Evolutionary conservation across 306 rosid species (phyloP).

Genomic region (Fragaria ananassa): DNA sequence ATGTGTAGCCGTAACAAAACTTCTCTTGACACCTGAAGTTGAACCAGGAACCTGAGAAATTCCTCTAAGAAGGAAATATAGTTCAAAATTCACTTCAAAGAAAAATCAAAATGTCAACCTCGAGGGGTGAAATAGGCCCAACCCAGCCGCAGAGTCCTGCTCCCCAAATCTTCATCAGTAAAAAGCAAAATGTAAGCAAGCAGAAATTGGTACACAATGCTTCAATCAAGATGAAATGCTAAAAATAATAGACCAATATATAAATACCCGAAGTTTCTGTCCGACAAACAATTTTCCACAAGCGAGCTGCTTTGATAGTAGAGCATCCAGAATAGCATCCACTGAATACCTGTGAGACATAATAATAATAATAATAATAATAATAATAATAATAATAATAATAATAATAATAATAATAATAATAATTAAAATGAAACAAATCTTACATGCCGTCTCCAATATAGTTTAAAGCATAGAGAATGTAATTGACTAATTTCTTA

Average conservation of each 20-base stretch:
- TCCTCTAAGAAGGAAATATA: slow-evolving; percentile 9
- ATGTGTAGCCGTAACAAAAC: slow-evolving; percentile 66
- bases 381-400: slow-evolving; percentile 7
- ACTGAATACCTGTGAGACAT: slow-evolving; percentile 68
- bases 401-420: neutral
- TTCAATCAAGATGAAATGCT: slow-evolving; percentile 15
- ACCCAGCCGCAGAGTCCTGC: slow-evolving; percentile 77
- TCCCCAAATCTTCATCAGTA: slow-evolving; percentile 69
- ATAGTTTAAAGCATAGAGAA: slow-evolving; percentile 10
- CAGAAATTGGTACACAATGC: neutral
- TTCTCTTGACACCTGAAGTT: slow-evolving; percentile 55
- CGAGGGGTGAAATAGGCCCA: slow-evolving; percentile 77
- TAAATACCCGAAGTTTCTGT: slow-evolving; percentile 78
- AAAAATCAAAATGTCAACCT: slow-evolving; percentile 43
- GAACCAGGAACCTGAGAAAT: slow-evolving; percentile 36
- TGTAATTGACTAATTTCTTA: slow-evolving; percentile 24
- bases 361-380: neutral
- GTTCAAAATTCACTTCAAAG: neutral
- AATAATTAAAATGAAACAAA: neutral
- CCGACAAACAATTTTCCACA: slow-evolving; percentile 78
- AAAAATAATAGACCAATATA: slow-evolving; percentile 12
- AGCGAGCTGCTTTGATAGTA: slow-evolving; percentile 64
- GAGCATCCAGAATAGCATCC: slow-evolving; percentile 66
- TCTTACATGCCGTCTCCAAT: slow-evolving; percentile 26
- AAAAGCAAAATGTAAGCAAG: slow-evolving; percentile 27